phyloP scores from a whole-genome alignment of 2,329 filamentous ascomycete species.

The Aspergillus piperis region DNA sequence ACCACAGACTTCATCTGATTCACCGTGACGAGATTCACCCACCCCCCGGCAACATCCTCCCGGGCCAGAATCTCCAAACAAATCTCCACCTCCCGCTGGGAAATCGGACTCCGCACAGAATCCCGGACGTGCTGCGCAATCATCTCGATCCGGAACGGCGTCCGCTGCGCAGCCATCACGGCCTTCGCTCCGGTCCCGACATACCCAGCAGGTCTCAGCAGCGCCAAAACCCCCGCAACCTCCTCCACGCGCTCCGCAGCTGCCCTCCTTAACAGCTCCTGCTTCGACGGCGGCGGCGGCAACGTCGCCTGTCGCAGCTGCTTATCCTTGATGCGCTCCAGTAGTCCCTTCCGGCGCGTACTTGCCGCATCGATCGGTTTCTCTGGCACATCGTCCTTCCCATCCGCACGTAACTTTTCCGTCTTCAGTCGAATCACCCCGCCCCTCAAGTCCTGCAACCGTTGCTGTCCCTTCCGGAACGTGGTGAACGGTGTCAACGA shows the following conservation, averaged over 20 bases:
- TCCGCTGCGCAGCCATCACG: slow-evolving; percentile 47
- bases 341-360: slow-evolving; percentile 60
- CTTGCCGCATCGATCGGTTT: slow-evolving; percentile 32
- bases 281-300: slow-evolving; percentile 50
- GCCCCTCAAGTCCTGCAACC: slow-evolving; percentile 43
- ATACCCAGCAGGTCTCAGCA: slow-evolving; percentile 52
- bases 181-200: slow-evolving; percentile 34
- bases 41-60: slow-evolving; percentile 50
- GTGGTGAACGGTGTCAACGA: slow-evolving; percentile 38
- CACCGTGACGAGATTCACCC: slow-evolving; percentile 52
- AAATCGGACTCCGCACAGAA: slow-evolving; percentile 59
- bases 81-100: slow-evolving; percentile 49
- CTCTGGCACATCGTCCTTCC: slow-evolving; percentile 17
- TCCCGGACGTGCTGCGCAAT: slow-evolving; percentile 68
- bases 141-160: slow-evolving; percentile 66
- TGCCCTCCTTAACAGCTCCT: slow-evolving; percentile 61
- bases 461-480: slow-evolving; percentile 43
- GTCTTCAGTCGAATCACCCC: slow-evolving; percentile 41
- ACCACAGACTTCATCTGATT: slow-evolving; percentile 50
- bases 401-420: slow-evolving; percentile 31
- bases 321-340: slow-evolving; percentile 76
- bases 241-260: slow-evolving; percentile 70
- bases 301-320: slow-evolving; percentile 54
- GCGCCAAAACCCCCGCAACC: slow-evolving; percentile 66
- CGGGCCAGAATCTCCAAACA: slow-evolving; percentile 52